phyloP scores from a whole-genome alignment of 192 early-diverging fungal species.

The Podila horticola region DNA sequence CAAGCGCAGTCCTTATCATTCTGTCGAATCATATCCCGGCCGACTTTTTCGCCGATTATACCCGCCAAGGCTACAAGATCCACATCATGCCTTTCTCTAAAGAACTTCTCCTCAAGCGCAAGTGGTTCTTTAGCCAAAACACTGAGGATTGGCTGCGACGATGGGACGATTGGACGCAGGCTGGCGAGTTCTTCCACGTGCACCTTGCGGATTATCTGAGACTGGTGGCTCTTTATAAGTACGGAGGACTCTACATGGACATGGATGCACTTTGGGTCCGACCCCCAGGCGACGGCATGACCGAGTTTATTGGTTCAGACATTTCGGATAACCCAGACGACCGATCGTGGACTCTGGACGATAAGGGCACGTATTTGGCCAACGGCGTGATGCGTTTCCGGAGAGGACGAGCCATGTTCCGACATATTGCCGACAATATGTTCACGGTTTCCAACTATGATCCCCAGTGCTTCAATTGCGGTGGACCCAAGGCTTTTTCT shows the following conservation, averaged over 20 bases:
- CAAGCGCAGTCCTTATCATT: constrained; percentile 63
- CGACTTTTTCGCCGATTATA: constrained; percentile 63
- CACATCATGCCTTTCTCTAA: constrained; percentile 65
- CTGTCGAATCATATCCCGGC: constrained; percentile 59
- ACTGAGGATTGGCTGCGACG: constrained; percentile 60
- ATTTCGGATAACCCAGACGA: constrained; percentile 56
- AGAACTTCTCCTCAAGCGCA: constrained; percentile 58
- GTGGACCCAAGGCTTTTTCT: constrained; percentile 67
- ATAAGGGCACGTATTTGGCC: constrained; percentile 61
- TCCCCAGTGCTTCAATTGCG: constrained; percentile 66
- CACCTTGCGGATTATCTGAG: constrained; percentile 67
- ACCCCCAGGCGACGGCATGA: constrained; percentile 56
- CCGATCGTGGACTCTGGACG: constrained; percentile 62
- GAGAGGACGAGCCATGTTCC: constrained; percentile 62
- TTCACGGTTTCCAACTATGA: constrained; percentile 62
- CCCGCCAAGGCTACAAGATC: constrained; percentile 62
- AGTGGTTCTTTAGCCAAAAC: constrained; percentile 67
- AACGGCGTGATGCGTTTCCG: constrained; percentile 69
- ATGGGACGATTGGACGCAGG: constrained; percentile 64
- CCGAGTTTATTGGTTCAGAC: constrained; percentile 69
- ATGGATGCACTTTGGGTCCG: constrained; percentile 71
- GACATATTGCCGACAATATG: constrained; percentile 60
- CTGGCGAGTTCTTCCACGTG: constrained; percentile 59
- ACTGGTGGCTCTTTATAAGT: constrained; percentile 62
- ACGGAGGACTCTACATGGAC: constrained; percentile 72